phyloP scores from a whole-genome alignment of 169 alveolate species.

The Plasmodium sp. region DNA sequence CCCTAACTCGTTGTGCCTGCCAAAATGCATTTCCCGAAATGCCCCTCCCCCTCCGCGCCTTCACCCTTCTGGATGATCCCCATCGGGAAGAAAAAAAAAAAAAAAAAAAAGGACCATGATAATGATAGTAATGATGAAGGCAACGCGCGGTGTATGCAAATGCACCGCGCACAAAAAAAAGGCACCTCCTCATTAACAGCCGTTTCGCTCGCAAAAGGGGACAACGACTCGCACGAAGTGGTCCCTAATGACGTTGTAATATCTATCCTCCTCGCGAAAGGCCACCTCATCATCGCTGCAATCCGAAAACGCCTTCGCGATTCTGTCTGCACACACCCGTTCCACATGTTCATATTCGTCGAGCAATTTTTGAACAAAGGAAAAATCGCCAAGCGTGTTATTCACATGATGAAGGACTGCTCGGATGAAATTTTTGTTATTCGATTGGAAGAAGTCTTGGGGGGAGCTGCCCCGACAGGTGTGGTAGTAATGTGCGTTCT shows the following conservation, averaged over 20 bases:
- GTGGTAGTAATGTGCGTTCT: neutral
- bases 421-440: neutral
- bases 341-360: constrained; percentile 6
- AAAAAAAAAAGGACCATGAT: neutral
- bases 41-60: neutral
- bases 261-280: constrained; percentile 4
- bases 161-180: neutral
- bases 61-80: neutral
- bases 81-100: neutral
- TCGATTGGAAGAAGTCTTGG: neutral
- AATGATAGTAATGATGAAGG: neutral
- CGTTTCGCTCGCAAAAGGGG: neutral
- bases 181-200: neutral
- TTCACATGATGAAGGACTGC: constrained; percentile 6
- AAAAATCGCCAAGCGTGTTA: constrained; percentile 6
- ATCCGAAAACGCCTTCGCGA: neutral
- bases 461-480: neutral
- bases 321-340: neutral
- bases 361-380: constrained; percentile 1
- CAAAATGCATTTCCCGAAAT: neutral
- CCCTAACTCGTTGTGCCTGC: neutral
- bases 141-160: neutral
- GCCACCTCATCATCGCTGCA: neutral
- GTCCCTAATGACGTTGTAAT: neutral
- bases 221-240: neutral